A percentile compares a stretch with the other conserved stretches of the same genome.
These are phyloP conservation scores for Jaltomata sinuosa DNA, from an alignment of 257 asterid genomes.

Conservation along the genomic window DNA sequence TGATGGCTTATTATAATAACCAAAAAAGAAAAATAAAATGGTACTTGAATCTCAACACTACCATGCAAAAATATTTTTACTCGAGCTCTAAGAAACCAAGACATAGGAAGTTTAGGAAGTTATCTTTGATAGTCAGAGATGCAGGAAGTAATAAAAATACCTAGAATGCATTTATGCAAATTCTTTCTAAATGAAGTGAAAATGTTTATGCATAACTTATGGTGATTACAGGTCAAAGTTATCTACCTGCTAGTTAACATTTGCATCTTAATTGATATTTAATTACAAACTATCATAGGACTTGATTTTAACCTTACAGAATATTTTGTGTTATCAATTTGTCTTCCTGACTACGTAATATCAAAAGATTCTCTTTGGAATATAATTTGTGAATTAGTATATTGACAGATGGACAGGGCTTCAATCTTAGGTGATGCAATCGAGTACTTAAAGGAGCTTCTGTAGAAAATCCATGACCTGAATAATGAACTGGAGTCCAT, in stretches of 20 bases:
- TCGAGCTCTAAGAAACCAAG: neutral
- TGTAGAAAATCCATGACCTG: slow-evolving; percentile 76
- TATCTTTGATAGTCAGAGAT: neutral
- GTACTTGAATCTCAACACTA: neutral
- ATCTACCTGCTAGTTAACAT: neutral
- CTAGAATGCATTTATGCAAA: neutral
- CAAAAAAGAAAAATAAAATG: too few relatives aligned
- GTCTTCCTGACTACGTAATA: neutral
- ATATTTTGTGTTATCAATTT: neutral
- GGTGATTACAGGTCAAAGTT: neutral
- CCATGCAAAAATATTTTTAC: neutral
- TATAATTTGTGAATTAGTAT: neutral
- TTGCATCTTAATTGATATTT: too few relatives aligned
- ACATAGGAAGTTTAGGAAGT: neutral
- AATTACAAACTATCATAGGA: neutral
- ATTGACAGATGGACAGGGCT: slow-evolving; percentile 81
- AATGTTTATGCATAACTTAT: neutral
- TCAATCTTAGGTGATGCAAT: slow-evolving; percentile 88
- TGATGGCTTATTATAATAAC: too few relatives aligned
- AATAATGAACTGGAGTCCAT: slow-evolving; percentile 75
- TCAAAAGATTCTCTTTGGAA: neutral
- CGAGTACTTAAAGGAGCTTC: slow-evolving; percentile 73
- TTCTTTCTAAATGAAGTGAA: neutral
- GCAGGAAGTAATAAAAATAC: neutral
- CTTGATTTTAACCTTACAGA: neutral